These are phyloP conservation scores for Brassica nigra DNA, from an alignment of 345 rosid species.

Conservation along the genomic window DNA sequence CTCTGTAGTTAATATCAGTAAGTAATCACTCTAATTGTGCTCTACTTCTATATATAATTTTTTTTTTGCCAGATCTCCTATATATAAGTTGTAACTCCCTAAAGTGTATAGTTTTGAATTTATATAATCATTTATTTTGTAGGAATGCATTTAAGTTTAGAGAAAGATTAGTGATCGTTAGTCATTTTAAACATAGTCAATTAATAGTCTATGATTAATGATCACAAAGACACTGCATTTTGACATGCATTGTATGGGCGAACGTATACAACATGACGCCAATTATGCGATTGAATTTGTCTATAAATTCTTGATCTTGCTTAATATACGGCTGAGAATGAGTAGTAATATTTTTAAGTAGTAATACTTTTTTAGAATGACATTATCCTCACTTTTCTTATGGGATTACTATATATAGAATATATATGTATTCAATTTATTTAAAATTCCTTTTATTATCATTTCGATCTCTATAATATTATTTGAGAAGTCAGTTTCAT, in stretches of 20 bases:
- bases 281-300: conserved; percentile 41
- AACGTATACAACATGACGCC: background rate
- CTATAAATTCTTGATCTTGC: background rate
- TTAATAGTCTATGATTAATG: background rate
- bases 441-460: too few relatives aligned
- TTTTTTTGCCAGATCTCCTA: background rate
- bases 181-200: background rate
- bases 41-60: too few relatives aligned
- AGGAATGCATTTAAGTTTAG: background rate
- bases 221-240: background rate
- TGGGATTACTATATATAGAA: too few relatives aligned
- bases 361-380: too few relatives aligned
- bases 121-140: background rate
- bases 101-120: background rate
- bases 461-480: too few relatives aligned
- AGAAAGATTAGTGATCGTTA: background rate
- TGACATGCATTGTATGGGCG: background rate
- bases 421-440: too few relatives aligned
- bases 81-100: background rate
- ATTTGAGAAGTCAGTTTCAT: too few relatives aligned
- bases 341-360: background rate
- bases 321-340: background rate
- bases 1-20: background rate
- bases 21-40: background rate
- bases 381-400: too few relatives aligned